phyloP scores from a whole-genome alignment of 768 basidiomycete genomes.

The Galerina sulciceps region DNA sequence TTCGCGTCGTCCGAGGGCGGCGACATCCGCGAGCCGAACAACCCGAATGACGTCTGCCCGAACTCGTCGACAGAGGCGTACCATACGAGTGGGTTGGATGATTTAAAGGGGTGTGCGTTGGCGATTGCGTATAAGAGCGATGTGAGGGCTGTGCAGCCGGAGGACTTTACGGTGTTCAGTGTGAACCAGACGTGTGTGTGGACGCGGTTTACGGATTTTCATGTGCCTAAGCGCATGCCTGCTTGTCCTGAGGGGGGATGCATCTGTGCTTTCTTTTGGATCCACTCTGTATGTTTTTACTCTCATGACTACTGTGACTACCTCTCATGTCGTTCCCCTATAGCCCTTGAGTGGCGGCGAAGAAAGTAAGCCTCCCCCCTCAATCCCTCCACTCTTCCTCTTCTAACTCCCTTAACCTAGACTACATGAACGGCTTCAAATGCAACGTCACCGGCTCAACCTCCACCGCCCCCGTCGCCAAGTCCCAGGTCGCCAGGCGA shows the following conservation, averaged over 20 bases:
- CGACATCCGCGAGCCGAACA: slow-evolving; percentile 48
- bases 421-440: slow-evolving; percentile 78
- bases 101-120: slow-evolving; percentile 67
- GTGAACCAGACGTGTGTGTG: slow-evolving; percentile 80
- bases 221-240: slow-evolving; percentile 70
- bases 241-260: slow-evolving; percentile 67
- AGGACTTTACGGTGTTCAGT: slow-evolving; percentile 75
- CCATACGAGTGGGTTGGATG: slow-evolving; percentile 59
- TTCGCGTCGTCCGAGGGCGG: slow-evolving; percentile 57
- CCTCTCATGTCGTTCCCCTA: not conserved
- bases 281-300: slow-evolving; percentile 52
- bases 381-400: not conserved
- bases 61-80: slow-evolving; percentile 44
- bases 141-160: slow-evolving; percentile 57
- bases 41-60: slow-evolving; percentile 59
- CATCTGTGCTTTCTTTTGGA: slow-evolving; percentile 77
- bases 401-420: slow-evolving; percentile 30
- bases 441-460: slow-evolving; percentile 63
- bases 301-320: not conserved
- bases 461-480: slow-evolving; percentile 54
- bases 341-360: slow-evolving; percentile 59
- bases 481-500: slow-evolving; percentile 61
- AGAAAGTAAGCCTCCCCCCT: slow-evolving; percentile 50
- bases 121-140: slow-evolving; percentile 80
- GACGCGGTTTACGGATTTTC: slow-evolving; percentile 70